Evolutionary conservation across 805 yeast genomes (phyloP), one percentile per base, ranked within the genome.

Genomic region (Cyberlindnera meyerae): DNA sequence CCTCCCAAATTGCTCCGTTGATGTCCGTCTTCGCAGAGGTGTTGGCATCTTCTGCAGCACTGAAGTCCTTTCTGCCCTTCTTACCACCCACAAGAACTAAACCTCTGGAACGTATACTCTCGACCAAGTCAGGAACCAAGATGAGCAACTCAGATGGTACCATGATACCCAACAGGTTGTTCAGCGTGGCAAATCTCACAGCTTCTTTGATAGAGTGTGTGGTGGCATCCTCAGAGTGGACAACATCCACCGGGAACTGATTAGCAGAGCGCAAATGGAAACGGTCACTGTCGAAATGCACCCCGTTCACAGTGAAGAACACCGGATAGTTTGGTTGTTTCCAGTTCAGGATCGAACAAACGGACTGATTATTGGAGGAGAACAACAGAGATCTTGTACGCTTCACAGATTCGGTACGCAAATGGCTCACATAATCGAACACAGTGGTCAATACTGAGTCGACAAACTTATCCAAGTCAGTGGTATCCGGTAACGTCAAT

Each of bases 271-370:
- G 61, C 21, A 60, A 46, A 11, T 47, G 55, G 40, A 70, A 70
- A 35, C 43, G 42, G 13, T 62, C 59, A 11, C 47, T 39, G 22
- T 57, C 45, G 49, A 56, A 66, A 26, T 69, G 63, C 9, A 79
- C 64, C n/a, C 87, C 85, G 49, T 77, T 79, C 73, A 89, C 75
- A 38, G 80, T 76, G 62, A 85, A 83, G 47, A 93, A 79, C 1
- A 93, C 97, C 0, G 98, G 97, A 62, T 82, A 93, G 58, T 90
- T 90, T 11, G 98, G 97, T 62, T 93, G 98, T 61, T 93, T 93
- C 98, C 98, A 93, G 61, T 93, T 93, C 49, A 93, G 63, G 31
- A 87, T 83, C 9, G 95, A 86, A 61, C 97, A 93, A n/a, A 88
- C 86, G 31, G 79, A 75, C 24, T 96, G 83, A 59, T 88, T 87